These are phyloP conservation scores for Mortierella sp. DNA, from an alignment of 371 early-diverging fungal species.

Conservation along the genomic window DNA sequence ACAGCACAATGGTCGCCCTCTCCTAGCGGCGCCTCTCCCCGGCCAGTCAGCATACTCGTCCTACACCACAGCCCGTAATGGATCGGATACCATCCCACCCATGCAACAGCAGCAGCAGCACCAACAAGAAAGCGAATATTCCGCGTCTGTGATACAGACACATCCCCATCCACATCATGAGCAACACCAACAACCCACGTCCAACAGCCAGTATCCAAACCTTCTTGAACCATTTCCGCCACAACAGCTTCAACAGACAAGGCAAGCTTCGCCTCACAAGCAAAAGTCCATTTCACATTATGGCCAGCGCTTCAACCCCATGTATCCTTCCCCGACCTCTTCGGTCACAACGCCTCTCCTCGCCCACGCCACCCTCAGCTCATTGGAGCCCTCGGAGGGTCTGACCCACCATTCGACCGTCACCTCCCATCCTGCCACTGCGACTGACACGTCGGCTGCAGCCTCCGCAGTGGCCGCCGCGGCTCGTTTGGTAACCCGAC, in stretches of 20 bases:
- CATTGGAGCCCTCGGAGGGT: constrained; percentile 23
- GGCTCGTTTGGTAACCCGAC: constrained; percentile 12
- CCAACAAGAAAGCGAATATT: neutral
- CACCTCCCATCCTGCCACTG: constrained; percentile 13
- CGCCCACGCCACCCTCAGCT: constrained; percentile 35
- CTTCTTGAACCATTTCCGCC: constrained; percentile 9
- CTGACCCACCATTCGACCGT: constrained; percentile 22
- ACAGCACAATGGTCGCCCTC: constrained; percentile 9
- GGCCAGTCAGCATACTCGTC: constrained; percentile 12
- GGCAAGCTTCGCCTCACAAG: constrained; percentile 32
- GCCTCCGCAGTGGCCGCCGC: constrained; percentile 21
- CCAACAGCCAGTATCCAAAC: neutral
- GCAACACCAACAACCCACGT: constrained; percentile 10
- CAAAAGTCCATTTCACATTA: constrained; percentile 44
- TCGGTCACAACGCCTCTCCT: constrained; percentile 46
- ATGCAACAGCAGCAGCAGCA: constrained; percentile 16
- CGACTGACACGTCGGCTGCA: constrained; percentile 10
- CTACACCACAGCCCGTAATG: constrained; percentile 4
- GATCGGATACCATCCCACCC: neutral
- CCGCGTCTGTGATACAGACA: neutral
- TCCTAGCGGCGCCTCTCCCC: neutral
- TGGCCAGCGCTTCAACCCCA: constrained; percentile 43
- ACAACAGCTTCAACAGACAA: constrained; percentile 8
- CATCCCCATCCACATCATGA: constrained; percentile 3
- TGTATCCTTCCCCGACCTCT: constrained; percentile 50